Evolutionary conservation across 345 rosid genomes (phyloP).

Genomic region (Noccaea bulbosa): DNA sequence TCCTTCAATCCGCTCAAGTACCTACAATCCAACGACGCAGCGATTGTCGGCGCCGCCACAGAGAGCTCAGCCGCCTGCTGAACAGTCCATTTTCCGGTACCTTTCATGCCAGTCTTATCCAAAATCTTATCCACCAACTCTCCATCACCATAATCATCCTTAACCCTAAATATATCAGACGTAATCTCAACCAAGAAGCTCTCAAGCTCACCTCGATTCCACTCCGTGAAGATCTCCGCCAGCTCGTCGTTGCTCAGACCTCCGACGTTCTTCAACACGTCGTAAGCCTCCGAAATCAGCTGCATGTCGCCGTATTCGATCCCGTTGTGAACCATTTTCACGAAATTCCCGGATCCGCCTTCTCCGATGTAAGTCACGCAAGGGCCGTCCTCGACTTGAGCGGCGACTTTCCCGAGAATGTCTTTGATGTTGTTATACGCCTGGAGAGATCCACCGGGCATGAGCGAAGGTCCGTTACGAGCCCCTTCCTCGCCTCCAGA

Average conservation of each 20-base stretch:
- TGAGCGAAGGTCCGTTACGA: slow-evolving; percentile 82
- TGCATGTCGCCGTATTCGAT: slow-evolving; percentile 99
- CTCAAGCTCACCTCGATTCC: slow-evolving; percentile 88
- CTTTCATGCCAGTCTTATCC: slow-evolving; percentile 99
- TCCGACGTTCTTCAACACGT: slow-evolving; percentile 84
- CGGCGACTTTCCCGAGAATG: slow-evolving; percentile 77
- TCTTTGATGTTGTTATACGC: slow-evolving; percentile 77
- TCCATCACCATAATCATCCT: slow-evolving; percentile 67
- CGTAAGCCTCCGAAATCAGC: slow-evolving; percentile 91
- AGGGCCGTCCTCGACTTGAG: slow-evolving; percentile 95
- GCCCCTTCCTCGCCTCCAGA: slow-evolving; percentile 99
- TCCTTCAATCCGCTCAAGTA: slow-evolving; percentile 93
- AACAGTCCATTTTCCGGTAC: slow-evolving; percentile 98
- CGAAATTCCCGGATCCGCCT: slow-evolving; percentile 96
- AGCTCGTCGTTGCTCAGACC: slow-evolving; percentile 69
- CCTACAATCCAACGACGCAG: slow-evolving; percentile 89
- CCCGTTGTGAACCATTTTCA: slow-evolving; percentile 98
- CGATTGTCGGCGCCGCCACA: slow-evolving; percentile 93
- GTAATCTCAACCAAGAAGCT: slow-evolving; percentile 93
- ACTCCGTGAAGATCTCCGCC: slow-evolving; percentile 67
- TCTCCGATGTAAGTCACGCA: slow-evolving; percentile 92
- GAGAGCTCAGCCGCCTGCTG: slow-evolving; percentile 98
- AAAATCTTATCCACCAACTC: slow-evolving; percentile 90
- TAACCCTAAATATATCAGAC: slow-evolving; percentile 81
- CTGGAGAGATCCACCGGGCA: slow-evolving; percentile 95